Base-by-base conservation (phyloP, 345 rosid species). In the Murraya paniculata region DNA sequence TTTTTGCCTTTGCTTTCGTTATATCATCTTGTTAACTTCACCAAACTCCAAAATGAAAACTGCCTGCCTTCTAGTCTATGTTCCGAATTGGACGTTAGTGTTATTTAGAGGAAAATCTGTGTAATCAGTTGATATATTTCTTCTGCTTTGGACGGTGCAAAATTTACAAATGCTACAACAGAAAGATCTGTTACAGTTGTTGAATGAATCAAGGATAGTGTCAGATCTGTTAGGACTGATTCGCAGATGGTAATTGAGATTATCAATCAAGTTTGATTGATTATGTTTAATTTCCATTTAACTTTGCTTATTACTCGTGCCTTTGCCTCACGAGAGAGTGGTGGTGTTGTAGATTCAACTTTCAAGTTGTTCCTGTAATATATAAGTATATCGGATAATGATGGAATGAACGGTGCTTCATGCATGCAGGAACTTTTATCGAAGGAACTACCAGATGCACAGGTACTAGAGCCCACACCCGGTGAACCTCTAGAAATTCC, bases 401-500 rank as follows among this genome's bases (percentile, higher is more conserved):
- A 59, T 70, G 39, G 60, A 38, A 30, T 38, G 18, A 73, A 73
- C 27, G 21, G 25, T 60, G 64, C 36, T 38, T 28, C 41, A 35
- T 80, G 84, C 41, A 35, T 80, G 84, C 79, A 93, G 98, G 94
- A 87, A 56, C 87, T 95, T 64, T 81, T 93, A 80, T 85, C 86
- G 3, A 90, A 79, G 83, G 93, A 91, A 78, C 69, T 92, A 39
- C 94, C 98, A 48, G 83, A 84, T 70, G 90, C 95, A 77, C 85
- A 79, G 80, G 89, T 90, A 36, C 81, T 90, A 75, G 97, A 89
- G 80, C 94, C 95, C 39, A 83, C 73, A 11, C 91, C 94, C 45
- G 99, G 98, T 7, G 88, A 85, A 19, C 89, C 99, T 5, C 76
- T 95, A 22, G 88, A 86, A 82, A 80, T 93, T 76, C 77, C 83